These are phyloP conservation scores for Pichia sp. DNA, from an alignment of 1,139 yeast genomes.

Conservation along the genomic window DNA sequence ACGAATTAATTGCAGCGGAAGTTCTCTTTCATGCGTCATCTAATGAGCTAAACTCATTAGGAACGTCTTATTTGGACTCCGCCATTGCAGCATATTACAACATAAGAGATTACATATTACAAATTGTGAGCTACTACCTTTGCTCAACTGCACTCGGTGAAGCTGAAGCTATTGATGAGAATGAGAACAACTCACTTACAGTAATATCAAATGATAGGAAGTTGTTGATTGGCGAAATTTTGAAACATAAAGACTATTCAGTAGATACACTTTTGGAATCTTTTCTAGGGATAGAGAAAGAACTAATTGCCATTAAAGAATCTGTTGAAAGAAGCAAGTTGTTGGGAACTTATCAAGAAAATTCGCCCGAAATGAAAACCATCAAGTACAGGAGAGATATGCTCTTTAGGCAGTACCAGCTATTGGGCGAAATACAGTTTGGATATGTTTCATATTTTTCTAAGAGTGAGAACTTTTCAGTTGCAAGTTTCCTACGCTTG, in stretches of 20 bases:
- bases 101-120: conserved; percentile 67
- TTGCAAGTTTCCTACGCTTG: conserved; percentile 39
- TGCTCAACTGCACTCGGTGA: conserved; percentile 15
- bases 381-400: conserved; percentile 58
- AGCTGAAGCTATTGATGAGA: not conserved
- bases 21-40: conserved; percentile 47
- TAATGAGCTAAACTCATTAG: conserved; percentile 41
- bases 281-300: conserved; percentile 53
- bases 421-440: conserved; percentile 60
- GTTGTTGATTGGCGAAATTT: conserved; percentile 6
- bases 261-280: conserved; percentile 36
- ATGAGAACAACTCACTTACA: not conserved
- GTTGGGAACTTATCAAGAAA: conserved; percentile 41
- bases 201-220: not conserved
- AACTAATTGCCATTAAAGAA: conserved; percentile 54
- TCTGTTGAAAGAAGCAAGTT: conserved; percentile 63
- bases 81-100: conserved; percentile 69
- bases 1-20: conserved; percentile 62
- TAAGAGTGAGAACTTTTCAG: conserved; percentile 14
- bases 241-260: conserved; percentile 5
- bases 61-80: conserved; percentile 55
- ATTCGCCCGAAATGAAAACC: conserved; percentile 49
- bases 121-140: conserved; percentile 58
- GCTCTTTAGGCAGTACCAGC: conserved; percentile 64
- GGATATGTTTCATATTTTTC: conserved; percentile 41